Base-by-base conservation (phyloP, 108 stramenopile species). In the Bacterosira constricta region DNA sequence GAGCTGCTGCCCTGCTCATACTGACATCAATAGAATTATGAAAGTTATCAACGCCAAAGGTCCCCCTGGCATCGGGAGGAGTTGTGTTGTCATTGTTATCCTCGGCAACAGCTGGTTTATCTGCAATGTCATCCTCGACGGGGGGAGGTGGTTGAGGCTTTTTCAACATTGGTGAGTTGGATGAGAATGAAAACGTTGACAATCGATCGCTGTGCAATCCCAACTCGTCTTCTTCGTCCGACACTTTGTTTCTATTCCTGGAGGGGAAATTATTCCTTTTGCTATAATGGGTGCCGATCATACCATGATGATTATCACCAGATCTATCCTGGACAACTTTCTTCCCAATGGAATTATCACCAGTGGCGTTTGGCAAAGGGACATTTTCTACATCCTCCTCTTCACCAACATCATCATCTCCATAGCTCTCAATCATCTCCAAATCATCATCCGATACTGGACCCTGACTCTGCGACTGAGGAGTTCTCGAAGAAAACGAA, bases 151-250 rank as follows among this genome's bases (percentile, higher is more conserved):
- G 12, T 1, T n/a, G 23, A 35, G 18, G 26, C 6, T 7, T 45
- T 54, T 29, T 52, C 56, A 47, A 30, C 32, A 45, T 54, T 12
- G 58, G 65, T 11, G 21, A 29, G 7, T 13, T 59, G 4, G 68
- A 65, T 6, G 57, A 55, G 41, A 65, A 66, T 6, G 63, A 58
- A 51, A 70, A 70, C 6, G 69, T 65, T 0, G 68, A 64, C 27
- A 70, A 42, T 34, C 66, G 32, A 68, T 76, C 75, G 12, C 34
- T 17, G 42, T 76, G 75, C 52, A 67, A 55, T 12, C 66, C 66
- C 20, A 25, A 18, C 30, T 76, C 66, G 35, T 54, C 75, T 13
- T 62, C 30, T 1, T 53, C 50, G 29, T 62, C 26, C n/a, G 51
- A 41, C n/a, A 38, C n/a, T 4, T 12, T 4, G 9, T 30, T 32